Conservation (phyloP, 2,329 filamentous ascomycete genomes). For the Cladophialophora psammophila region DNA sequence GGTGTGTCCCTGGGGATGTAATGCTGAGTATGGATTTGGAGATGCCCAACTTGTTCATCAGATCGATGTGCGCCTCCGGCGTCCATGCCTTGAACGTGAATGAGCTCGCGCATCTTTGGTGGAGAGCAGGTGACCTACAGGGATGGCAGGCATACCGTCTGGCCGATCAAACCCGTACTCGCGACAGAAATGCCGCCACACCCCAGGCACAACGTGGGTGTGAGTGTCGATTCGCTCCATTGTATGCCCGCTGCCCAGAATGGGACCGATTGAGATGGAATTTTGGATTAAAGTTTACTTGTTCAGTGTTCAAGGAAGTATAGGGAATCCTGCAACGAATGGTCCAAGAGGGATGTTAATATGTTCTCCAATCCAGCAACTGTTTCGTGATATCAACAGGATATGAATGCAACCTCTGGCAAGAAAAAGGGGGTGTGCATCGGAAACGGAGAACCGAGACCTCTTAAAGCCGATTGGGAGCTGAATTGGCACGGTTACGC, state of each 20-base stretch:
- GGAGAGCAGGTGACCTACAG: conserved; percentile 8
- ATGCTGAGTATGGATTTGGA: conserved; percentile 62
- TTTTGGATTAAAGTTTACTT: not conserved
- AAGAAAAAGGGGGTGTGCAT: conserved; percentile 16
- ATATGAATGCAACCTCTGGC: not conserved
- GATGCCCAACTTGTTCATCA: conserved; percentile 60
- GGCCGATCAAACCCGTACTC: conserved; percentile 23
- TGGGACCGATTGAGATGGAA: not conserved
- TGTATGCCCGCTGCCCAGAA: not conserved
- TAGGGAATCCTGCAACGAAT: not conserved
- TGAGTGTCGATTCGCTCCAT: conserved; percentile 32
- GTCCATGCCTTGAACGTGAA: conserved; percentile 51
- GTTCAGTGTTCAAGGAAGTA: not conserved
- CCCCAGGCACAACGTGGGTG: conserved; percentile 23
- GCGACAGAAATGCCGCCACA: conserved; percentile 21
- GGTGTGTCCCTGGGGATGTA: conserved; percentile 60
- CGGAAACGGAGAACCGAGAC: conserved; percentile 2
- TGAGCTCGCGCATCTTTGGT: not conserved
- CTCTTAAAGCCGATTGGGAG: conserved; percentile 7
- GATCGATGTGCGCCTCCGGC: conserved; percentile 52
- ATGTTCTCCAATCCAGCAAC: not conserved
- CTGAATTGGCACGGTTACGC: not conserved
- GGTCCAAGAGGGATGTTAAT: not conserved
- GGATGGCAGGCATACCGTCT: conserved; percentile 29
- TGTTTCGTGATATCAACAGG: not conserved